Evolutionary conservation across 1,139 yeast genomes (phyloP).

Genomic region (Sugiyamaella xylanicola): DNA sequence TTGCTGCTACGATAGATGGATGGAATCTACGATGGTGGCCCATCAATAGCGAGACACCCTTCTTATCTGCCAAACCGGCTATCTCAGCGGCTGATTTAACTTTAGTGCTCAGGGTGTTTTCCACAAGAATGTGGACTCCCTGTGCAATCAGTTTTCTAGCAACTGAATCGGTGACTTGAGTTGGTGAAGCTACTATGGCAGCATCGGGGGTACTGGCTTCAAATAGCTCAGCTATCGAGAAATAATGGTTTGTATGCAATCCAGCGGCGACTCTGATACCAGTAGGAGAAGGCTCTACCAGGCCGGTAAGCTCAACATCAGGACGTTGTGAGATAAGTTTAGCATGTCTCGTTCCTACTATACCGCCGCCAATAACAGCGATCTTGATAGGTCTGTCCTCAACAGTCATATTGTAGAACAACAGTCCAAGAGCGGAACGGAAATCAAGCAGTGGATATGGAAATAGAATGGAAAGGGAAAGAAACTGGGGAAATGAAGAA

Average conservation of each 20-base stretch:
- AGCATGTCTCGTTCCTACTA: conserved; percentile 15
- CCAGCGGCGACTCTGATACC: conserved; percentile 12
- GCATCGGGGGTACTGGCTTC: conserved; percentile 3
- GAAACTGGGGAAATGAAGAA: too few relatives aligned
- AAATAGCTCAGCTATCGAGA: conserved; percentile 4
- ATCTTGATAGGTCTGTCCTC: conserved; percentile 12
- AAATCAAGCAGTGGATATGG: too few relatives aligned
- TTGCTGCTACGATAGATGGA: conserved; percentile 16
- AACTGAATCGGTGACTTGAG: conserved; percentile 7
- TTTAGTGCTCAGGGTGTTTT: conserved; percentile 12
- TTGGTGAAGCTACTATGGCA: conserved; percentile 13
- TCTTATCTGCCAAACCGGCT: conserved; percentile 9
- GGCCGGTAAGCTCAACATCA: conserved; percentile 4
- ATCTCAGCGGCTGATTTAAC: conserved; percentile 8
- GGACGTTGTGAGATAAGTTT: conserved; percentile 4
- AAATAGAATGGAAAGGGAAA: too few relatives aligned
- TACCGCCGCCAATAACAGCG: conserved; percentile 16
- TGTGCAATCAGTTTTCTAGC: conserved; percentile 9
- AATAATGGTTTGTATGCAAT: conserved; percentile 6
- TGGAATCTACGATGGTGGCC: conserved; percentile 17
- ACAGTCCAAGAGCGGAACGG: too few relatives aligned
- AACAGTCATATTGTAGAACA: too few relatives aligned
- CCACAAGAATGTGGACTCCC: conserved; percentile 7
- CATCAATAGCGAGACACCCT: conserved; percentile 3
- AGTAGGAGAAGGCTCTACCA: conserved; percentile 15